A percentile compares a stretch with the other conserved stretches of the same genome.
Evolutionary conservation across 2,329 filamentous ascomycete genomes (phyloP).

Genomic region (Monilinia fructigena): DNA sequence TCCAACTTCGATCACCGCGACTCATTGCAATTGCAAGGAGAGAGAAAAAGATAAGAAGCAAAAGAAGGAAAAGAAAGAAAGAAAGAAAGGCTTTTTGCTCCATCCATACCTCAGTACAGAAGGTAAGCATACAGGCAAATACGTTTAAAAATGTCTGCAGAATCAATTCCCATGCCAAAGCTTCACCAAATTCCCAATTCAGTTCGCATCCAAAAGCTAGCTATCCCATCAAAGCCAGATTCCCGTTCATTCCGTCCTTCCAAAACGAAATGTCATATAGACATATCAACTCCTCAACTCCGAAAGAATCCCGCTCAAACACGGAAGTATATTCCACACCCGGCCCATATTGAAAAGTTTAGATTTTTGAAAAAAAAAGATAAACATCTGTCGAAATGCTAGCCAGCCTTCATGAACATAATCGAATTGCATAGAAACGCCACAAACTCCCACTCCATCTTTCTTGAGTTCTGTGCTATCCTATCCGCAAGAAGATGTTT

Average conservation of each 20-base stretch:
- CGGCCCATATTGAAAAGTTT: constrained; percentile 1
- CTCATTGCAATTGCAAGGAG: background rate
- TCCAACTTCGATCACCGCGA: background rate
- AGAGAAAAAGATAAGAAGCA: background rate
- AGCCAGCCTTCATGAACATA: background rate
- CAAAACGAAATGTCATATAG: constrained; percentile 1
- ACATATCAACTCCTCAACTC: constrained; percentile 12
- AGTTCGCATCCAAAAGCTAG: background rate
- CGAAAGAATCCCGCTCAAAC: constrained; percentile 5
- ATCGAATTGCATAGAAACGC: constrained; percentile 6
- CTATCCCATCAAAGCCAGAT: constrained; percentile 1
- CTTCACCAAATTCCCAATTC: background rate
- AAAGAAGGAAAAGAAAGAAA: no score
- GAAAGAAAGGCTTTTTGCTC: background rate
- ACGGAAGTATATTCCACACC: constrained; percentile 2
- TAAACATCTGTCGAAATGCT: background rate
- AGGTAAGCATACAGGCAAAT: constrained; percentile 1
- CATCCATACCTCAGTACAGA: background rate
- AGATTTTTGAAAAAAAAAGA: background rate
- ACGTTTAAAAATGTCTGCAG: background rate
- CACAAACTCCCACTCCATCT: constrained; percentile 7
- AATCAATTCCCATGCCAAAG: constrained; percentile 3
- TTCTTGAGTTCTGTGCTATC: constrained; percentile 11
- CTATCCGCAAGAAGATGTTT: constrained; percentile 5
- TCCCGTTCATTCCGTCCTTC: background rate